These are phyloP conservation scores for Leishmania braziliensis DNA, from an alignment of 208 protist genomes.

Conservation along the genomic window DNA sequence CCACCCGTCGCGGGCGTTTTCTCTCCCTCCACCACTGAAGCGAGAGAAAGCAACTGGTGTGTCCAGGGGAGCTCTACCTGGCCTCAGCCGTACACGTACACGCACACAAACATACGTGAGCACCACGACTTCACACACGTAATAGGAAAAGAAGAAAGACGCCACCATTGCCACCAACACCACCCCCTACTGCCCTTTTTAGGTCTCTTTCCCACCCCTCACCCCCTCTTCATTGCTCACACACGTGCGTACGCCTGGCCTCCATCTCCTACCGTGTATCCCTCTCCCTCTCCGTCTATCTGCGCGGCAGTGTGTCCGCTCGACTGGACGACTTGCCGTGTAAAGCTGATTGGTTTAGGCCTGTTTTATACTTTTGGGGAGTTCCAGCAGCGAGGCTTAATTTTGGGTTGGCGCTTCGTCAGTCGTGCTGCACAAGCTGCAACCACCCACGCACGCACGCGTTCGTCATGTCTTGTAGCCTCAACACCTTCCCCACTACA, in stretches of 20 bases:
- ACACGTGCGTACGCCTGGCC: neutral
- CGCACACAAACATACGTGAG: neutral
- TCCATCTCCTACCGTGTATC: neutral
- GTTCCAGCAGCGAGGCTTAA: neutral
- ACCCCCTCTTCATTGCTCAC: neutral
- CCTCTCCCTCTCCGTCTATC: neutral
- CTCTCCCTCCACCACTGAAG: neutral
- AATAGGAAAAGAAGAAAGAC: too few species aligned
- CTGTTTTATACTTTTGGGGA: neutral
- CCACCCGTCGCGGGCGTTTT: neutral
- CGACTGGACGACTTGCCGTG: neutral
- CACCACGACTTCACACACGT: neutral
- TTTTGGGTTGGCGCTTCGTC: neutral
- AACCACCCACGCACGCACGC: neutral
- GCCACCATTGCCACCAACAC: neutral
- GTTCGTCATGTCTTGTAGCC: conserved; percentile 28
- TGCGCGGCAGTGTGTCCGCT: neutral
- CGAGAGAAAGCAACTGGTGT: neutral
- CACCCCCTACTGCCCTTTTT: neutral
- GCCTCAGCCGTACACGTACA: neutral
- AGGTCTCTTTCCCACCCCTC: neutral
- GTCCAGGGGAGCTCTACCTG: neutral
- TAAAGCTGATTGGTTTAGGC: neutral
- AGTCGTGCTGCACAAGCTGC: neutral
- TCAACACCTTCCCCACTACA: conserved; percentile 23